These are phyloP conservation scores for Aspergillus bombycis DNA, from an alignment of 2,329 filamentous ascomycete species.

Conservation along the genomic window DNA sequence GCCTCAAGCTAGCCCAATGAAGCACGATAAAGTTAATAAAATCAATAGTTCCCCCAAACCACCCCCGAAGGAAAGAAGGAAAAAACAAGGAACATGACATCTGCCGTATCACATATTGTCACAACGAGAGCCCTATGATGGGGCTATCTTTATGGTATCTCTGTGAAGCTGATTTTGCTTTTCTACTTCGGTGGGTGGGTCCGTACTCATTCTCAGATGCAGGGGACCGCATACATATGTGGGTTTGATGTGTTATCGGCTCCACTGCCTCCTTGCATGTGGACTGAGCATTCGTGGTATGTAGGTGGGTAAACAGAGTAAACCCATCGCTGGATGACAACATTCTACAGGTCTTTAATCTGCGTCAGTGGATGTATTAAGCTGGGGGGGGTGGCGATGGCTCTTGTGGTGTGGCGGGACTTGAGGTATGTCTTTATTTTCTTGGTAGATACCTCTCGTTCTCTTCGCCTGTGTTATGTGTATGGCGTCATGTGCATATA, in stretches of 20 bases:
- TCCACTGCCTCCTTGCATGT: constrained; percentile 12
- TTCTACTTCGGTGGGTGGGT: background rate
- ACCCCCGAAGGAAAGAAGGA: too few species aligned
- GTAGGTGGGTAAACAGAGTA: constrained; percentile 10
- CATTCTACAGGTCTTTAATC: background rate
- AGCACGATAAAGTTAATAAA: background rate
- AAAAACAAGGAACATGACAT: background rate
- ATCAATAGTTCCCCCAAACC: background rate
- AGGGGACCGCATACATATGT: constrained; percentile 9
- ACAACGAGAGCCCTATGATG: background rate
- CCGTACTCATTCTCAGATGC: constrained; percentile 7
- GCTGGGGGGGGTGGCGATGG: background rate
- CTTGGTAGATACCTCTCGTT: background rate
- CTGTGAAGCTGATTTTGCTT: background rate
- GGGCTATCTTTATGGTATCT: background rate
- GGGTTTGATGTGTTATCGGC: constrained; percentile 13
- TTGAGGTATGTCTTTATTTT: background rate
- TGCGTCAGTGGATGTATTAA: background rate
- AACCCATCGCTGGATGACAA: background rate
- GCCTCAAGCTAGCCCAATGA: background rate
- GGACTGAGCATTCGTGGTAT: constrained; percentile 4
- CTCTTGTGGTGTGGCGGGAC: background rate
- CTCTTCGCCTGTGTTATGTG: background rate
- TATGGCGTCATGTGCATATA: background rate
- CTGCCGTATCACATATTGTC: constrained; percentile 1